These are phyloP conservation scores for Blastobotrys malaysiensis DNA, from an alignment of 1,139 yeast species.

Conservation along the genomic window DNA sequence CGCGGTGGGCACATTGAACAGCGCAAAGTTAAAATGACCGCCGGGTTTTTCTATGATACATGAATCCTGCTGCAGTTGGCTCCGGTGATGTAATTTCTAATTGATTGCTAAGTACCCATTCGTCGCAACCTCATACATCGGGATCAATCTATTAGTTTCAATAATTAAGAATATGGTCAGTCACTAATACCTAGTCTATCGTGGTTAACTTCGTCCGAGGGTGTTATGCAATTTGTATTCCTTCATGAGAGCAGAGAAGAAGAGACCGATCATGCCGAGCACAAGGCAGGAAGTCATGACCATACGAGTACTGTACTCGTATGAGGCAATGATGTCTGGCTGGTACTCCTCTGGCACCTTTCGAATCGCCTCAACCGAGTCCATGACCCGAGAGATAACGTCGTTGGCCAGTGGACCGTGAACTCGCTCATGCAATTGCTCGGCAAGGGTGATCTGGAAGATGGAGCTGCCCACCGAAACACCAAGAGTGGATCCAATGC, in stretches of 20 bases:
- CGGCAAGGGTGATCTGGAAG: constrained; percentile 42
- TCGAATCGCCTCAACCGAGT: constrained; percentile 52
- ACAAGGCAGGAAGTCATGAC: constrained; percentile 48
- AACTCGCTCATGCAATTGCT: constrained; percentile 34
- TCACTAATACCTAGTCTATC: background rate
- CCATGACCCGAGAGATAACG: constrained; percentile 48
- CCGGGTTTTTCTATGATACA: background rate
- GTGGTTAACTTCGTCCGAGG: constrained; percentile 13
- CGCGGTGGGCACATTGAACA: background rate
- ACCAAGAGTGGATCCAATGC: constrained; percentile 70
- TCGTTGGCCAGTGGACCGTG: constrained; percentile 24
- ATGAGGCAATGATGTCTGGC: constrained; percentile 44
- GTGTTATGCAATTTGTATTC: constrained; percentile 39
- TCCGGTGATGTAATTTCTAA: too few species aligned
- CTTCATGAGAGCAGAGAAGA: constrained; percentile 30
- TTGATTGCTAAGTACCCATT: too few species aligned
- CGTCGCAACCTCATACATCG: too few species aligned
- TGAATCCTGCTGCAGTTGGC: too few species aligned
- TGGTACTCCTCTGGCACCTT: constrained; percentile 47
- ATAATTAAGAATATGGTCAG: too few species aligned
- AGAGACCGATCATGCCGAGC: constrained; percentile 37
- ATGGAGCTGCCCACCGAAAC: constrained; percentile 64
- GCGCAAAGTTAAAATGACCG: background rate
- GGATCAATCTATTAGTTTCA: too few species aligned
- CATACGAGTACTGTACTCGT: constrained; percentile 46